Base-by-base conservation (phyloP, 805 yeast genomes). In the Saturnispora galanensis region DNA sequence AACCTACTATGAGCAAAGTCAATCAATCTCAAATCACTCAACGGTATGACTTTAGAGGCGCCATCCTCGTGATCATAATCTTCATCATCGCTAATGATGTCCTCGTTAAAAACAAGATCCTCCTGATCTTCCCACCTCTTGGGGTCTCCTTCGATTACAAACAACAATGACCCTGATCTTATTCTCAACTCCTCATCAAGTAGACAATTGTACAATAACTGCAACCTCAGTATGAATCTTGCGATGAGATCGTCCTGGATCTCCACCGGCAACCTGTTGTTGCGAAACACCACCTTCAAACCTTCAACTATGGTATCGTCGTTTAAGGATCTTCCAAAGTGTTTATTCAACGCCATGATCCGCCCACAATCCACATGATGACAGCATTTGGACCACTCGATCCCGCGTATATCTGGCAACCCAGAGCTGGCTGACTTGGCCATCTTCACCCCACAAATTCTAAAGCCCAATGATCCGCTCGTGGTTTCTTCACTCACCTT, bases 401-500 rank as follows among this genome's bases (percentile, higher is more conserved):
- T 29, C 3, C 32, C 34, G n/a, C 47, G 35, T 12, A 53, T 51
- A 1, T 48, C 49, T 16, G 13, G 41, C n/a, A 56, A 45, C 26
- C 26, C 26, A 2, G 26, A 21, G 26, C 26, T 21, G 26, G 26
- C 26, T 21, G 26, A 8, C 26, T 21, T 21, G 26, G 26, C 41
- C 1, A 81, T 61, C 49, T 79, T 80, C 90, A 90, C 84, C 0
- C 98, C 98, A 54, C 97, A 89, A 3, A 90, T 76, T 48, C 98
- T 67, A 51, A 82, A 79, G 13, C 78, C 73, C 10, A 85, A 66
- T 3, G 80, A 66, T 0, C 96, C 96, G 38, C 93, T 81, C 0
- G 97, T 90, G 1, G 97, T 90, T 0, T 65, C 47, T 1, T 64
- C 57, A 38, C 93, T 74, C 0, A 93, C 96, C 21, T 69, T 62